Evolutionary conservation across 2,329 filamentous ascomycete genomes (phyloP).

Genomic region (Diplodia sapinea): DNA sequence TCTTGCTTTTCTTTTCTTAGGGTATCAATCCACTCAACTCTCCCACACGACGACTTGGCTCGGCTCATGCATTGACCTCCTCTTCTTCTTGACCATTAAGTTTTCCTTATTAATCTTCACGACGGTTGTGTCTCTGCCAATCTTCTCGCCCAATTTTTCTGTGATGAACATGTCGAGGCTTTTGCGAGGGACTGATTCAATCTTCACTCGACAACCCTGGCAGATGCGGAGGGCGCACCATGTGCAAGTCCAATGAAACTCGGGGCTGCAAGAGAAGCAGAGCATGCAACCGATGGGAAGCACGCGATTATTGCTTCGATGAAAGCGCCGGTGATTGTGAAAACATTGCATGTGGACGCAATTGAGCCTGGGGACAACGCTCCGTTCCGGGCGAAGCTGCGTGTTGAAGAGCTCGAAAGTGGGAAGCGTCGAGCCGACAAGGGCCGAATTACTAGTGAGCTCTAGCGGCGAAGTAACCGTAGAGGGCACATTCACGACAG

Average conservation of each 20-base stretch:
- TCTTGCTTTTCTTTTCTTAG: not conserved
- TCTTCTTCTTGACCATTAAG: constrained; percentile 15
- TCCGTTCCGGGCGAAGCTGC: constrained; percentile 33
- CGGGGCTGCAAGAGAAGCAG: constrained; percentile 39
- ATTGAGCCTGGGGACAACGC: constrained; percentile 39
- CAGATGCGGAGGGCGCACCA: constrained; percentile 49
- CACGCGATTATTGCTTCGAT: constrained; percentile 42
- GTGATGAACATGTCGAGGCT: constrained; percentile 7
- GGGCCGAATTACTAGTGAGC: constrained; percentile 8
- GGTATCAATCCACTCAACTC: not conserved
- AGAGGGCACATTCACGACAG: not conserved
- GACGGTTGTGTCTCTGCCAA: not conserved
- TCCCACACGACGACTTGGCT: constrained; percentile 18
- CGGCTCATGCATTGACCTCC: constrained; percentile 2
- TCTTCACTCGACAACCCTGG: constrained; percentile 38
- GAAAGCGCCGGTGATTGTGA: constrained; percentile 39
- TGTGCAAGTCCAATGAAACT: constrained; percentile 43
- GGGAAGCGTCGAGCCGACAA: not conserved
- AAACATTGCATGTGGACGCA: constrained; percentile 43
- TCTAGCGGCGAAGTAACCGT: not conserved
- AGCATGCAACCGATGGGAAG: constrained; percentile 47
- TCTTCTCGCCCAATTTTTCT: not conserved
- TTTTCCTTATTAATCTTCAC: constrained; percentile 16
- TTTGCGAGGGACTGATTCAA: constrained; percentile 33
- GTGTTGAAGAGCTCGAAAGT: constrained; percentile 25